These are phyloP conservation scores for Raddia guianensis DNA, from an alignment of 176 grass and related monocot genomes.

Conservation along the genomic window DNA sequence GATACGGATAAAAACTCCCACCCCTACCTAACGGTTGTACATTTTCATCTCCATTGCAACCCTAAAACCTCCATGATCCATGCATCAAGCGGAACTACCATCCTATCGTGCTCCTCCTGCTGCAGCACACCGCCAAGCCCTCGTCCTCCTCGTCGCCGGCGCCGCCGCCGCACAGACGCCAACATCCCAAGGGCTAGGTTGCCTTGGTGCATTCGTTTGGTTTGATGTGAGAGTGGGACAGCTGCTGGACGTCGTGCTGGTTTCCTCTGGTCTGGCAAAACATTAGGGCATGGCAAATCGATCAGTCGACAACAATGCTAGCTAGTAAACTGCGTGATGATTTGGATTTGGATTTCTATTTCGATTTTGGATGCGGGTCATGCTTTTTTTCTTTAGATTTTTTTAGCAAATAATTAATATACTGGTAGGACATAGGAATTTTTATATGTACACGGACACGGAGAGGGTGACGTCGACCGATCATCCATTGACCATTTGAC, in stretches of 20 bases:
- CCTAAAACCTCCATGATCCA: too few relatives aligned
- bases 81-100: too few relatives aligned
- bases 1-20: too few relatives aligned
- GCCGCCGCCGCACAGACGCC: background rate
- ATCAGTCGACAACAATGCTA: too few relatives aligned
- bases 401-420: background rate
- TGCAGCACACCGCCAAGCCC: constrained; percentile 41
- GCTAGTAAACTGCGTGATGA: background rate
- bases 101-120: background rate
- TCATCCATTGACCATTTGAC: too few relatives aligned
- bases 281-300: background rate
- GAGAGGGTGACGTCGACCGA: background rate
- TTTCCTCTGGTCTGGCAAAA: background rate
- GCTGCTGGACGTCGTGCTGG: too few relatives aligned
- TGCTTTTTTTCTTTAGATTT: background rate
- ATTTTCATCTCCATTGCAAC: too few relatives aligned
- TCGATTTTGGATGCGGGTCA: background rate
- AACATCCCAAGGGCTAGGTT: constrained; percentile 10
- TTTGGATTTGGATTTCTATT: background rate
- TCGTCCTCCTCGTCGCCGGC: background rate
- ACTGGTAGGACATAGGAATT: too few relatives aligned
- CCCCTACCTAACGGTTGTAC: constrained; percentile 21
- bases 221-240: background rate
- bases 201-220: background rate
- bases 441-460: too few relatives aligned